Evolutionary conservation across 495 filamentous ascomycete genomes (phyloP), one percentile per base, ranked within the genome.

Genomic region (Chaetomidium leptoderma): DNA sequence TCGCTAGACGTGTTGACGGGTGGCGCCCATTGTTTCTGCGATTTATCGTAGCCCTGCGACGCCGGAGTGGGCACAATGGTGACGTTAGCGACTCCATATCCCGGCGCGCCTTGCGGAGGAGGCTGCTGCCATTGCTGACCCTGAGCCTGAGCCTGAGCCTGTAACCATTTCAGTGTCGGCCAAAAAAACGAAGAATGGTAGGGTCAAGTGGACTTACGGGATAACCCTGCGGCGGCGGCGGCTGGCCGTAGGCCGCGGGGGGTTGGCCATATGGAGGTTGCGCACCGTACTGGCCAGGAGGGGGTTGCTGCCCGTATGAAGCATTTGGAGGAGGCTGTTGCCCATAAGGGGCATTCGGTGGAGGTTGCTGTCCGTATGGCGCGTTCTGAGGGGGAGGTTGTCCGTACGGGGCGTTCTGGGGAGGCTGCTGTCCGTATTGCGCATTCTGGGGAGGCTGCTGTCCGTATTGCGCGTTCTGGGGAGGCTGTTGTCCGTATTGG

Each of bases 241-340:
- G 10, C 17, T 21, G 39, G 19, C 32, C 47, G 13, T 51, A 51
- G 19, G 10, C 19, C 4, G 32, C 21, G n/a, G 13, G 47, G 6
- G 32, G 47, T 29, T 36, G 47, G 13, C 47, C 47, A 17, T 51
- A 51, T n/a, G 47, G 30, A 26, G 47, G 32, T 19, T 51, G 47
- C 11, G 47, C 29, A 17, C 33, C 33, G 32, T 51, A 51, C 32
- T 51, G 47, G 47, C 47, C 47, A 4, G 47, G 47, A 51, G 47
- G 47, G 32, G 47, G 46, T 27, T 47, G 44, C 16, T 29, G 26
- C 1, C 44, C 44, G 16, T 47, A 47, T 19, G 24, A 26, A 4
- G 42, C 42, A 4, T n/a, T 30, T 8, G 24, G 24, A 46, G 43
- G 26, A 14, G 44, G 44, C 16, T 13, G 27, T 14, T 48, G 45